A percentile compares a stretch with the other conserved stretches of the same genome.
Conservation (phyloP, 108 stramenopile species). For the Fistulifera pelliculosa region DNA sequence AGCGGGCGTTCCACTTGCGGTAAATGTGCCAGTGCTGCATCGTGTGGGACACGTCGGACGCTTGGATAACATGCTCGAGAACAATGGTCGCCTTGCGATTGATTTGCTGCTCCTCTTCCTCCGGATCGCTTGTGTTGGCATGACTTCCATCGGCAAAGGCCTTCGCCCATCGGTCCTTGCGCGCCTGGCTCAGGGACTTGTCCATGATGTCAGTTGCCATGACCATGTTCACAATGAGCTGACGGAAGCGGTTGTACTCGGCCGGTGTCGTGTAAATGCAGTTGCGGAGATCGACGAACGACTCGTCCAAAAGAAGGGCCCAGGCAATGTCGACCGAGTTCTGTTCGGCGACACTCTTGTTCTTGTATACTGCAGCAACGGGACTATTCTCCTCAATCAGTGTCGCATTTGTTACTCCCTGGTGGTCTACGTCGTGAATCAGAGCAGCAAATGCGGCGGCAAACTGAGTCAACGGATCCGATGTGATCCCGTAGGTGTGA, state of each 20-base stretch:
- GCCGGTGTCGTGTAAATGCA: slow-evolving; percentile 21
- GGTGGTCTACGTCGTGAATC: slow-evolving; percentile 58
- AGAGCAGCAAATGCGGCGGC: slow-evolving; percentile 42
- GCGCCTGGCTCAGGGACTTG: slow-evolving; percentile 20
- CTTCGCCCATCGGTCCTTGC: slow-evolving; percentile 38
- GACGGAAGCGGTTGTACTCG: slow-evolving; percentile 39
- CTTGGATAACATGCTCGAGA: slow-evolving; percentile 36
- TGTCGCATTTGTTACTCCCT: slow-evolving; percentile 40
- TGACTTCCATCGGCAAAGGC: slow-evolving; percentile 19
- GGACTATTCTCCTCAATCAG: slow-evolving; percentile 32
- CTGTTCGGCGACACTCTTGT: slow-evolving; percentile 13
- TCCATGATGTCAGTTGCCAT: slow-evolving; percentile 50
- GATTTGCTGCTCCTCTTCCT: slow-evolving; percentile 6
- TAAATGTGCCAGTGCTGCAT: slow-evolving; percentile 36
- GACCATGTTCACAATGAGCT: slow-evolving; percentile 34
- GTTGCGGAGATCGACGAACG: slow-evolving; percentile 21
- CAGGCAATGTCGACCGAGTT: slow-evolving; percentile 20
- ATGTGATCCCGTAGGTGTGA: slow-evolving; percentile 39
- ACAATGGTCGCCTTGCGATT: slow-evolving; percentile 30
- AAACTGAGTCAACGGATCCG: slow-evolving; percentile 47
- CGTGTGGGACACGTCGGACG: slow-evolving; percentile 33
- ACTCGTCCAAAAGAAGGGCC: slow-evolving; percentile 33
- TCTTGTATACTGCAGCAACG: slow-evolving; percentile 16
- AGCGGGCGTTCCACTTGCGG: slow-evolving; percentile 10
- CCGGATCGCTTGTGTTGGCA: background rate